These are phyloP conservation scores for Colletotrichum simmondsii DNA, from an alignment of 2,329 filamentous ascomycete species.

Conservation along the genomic window DNA sequence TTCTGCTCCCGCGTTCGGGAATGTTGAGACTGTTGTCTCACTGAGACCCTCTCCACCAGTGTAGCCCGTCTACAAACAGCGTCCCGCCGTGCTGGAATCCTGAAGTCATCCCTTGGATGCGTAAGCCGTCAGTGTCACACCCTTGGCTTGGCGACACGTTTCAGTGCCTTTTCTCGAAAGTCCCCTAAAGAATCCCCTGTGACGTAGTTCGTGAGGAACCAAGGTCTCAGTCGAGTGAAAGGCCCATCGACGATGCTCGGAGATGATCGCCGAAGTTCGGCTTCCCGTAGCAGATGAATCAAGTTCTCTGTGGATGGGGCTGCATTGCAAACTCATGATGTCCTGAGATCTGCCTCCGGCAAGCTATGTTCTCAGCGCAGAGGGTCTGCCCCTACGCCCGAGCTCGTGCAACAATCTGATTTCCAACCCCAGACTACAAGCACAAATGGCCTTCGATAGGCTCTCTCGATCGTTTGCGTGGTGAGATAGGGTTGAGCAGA, in stretches of 20 bases:
- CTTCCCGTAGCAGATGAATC: not conserved
- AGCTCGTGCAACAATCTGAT: not conserved
- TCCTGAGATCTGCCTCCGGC: not conserved
- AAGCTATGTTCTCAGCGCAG: not conserved
- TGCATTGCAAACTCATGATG: not conserved
- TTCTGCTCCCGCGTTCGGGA: slow-evolving; percentile 19
- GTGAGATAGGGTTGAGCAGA: too few relatives aligned
- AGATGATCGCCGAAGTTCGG: not conserved
- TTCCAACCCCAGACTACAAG: not conserved
- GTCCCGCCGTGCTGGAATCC: slow-evolving; percentile 9
- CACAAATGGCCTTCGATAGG: not conserved
- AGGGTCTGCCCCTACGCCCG: too few relatives aligned
- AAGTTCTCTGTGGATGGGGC: not conserved
- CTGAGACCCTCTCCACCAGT: not conserved
- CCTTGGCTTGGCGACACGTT: not conserved
- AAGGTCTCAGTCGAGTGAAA: not conserved
- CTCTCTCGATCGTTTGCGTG: not conserved
- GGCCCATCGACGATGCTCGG: not conserved
- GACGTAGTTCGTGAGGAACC: not conserved
- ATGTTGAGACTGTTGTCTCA: slow-evolving; percentile 27
- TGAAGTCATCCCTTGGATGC: not conserved
- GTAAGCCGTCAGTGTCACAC: not conserved
- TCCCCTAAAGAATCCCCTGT: not conserved
- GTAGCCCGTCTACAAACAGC: not conserved
- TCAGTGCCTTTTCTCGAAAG: not conserved